A percentile compares a stretch with the other conserved stretches of the same genome.
phyloP scores from a whole-genome alignment of 805 yeast species.

The Saccharomyces eubayanus region DNA sequence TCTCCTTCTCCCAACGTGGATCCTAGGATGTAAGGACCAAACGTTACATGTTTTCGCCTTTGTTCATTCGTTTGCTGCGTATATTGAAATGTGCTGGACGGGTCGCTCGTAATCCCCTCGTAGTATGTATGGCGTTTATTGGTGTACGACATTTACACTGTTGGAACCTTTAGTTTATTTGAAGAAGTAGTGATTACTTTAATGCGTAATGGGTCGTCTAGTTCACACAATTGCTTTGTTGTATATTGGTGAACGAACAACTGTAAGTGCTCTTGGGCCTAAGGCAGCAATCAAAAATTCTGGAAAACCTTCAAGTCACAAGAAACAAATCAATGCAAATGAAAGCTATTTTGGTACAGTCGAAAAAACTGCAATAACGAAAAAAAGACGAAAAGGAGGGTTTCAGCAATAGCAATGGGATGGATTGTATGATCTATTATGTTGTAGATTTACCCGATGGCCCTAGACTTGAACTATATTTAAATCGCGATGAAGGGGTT shows the following conservation, averaged over 20 bases:
- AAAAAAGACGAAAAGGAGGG: background rate
- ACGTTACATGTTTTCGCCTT: slow-evolving; percentile 59
- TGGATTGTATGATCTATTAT: background rate
- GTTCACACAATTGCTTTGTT: background rate
- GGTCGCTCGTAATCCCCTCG: slow-evolving; percentile 17
- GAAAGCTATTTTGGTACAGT: background rate
- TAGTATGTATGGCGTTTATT: slow-evolving; percentile 27
- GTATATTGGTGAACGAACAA: background rate
- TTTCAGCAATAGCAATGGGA: background rate
- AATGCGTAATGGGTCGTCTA: background rate
- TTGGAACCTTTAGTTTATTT: slow-evolving; percentile 12
- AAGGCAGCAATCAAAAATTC: background rate
- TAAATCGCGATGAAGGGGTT: background rate
- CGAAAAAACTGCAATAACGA: background rate
- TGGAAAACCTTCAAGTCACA: background rate
- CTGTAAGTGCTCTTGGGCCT: background rate
- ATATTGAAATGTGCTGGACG: background rate
- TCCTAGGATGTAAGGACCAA: slow-evolving; percentile 86
- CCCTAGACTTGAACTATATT: background rate
- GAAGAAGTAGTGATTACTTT: slow-evolving; percentile 3
- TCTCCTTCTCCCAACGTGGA: slow-evolving; percentile 97
- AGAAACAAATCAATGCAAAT: background rate
- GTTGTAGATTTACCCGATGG: background rate
- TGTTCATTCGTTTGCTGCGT: background rate
- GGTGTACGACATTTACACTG: slow-evolving; percentile 12